A percentile compares a stretch with the other conserved stretches of the same genome.
phyloP scores from a whole-genome alignment of 2,329 filamentous ascomycete species.

The Penicillium polonicum region DNA sequence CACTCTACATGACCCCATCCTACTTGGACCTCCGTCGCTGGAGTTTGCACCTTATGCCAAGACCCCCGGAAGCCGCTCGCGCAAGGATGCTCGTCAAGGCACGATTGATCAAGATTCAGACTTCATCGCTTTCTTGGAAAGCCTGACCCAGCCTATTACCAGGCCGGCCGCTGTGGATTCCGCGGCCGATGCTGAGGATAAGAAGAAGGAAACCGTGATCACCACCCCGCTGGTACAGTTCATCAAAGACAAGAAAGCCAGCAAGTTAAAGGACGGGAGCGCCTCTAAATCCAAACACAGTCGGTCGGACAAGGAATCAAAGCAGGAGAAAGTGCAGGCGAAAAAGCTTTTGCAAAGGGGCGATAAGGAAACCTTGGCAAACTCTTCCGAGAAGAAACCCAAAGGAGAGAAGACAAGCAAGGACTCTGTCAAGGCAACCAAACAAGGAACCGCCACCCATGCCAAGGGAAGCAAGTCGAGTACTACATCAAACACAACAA shows the following conservation, averaged over 20 bases:
- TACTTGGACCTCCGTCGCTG: slow-evolving; percentile 75
- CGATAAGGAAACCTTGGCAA: slow-evolving; percentile 34
- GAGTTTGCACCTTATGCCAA: slow-evolving; percentile 85
- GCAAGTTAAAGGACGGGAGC: slow-evolving; percentile 64
- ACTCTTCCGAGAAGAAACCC: slow-evolving; percentile 37
- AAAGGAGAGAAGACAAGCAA: slow-evolving; percentile 59
- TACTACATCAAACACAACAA: slow-evolving; percentile 27
- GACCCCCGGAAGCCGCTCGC: slow-evolving; percentile 69
- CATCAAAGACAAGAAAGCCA: slow-evolving; percentile 87
- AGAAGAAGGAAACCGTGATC: slow-evolving; percentile 63
- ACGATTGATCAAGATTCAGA: slow-evolving; percentile 96
- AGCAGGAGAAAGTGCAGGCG: slow-evolving; percentile 41
- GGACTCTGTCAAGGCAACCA: slow-evolving; percentile 60
- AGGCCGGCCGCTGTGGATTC: slow-evolving; percentile 54
- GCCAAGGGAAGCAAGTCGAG: slow-evolving; percentile 40
- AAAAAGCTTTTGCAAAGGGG: slow-evolving; percentile 44
- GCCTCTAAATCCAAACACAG: slow-evolving; percentile 42
- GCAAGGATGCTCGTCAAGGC: slow-evolving; percentile 80
- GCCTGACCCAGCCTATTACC: slow-evolving; percentile 71
- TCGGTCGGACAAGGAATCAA: slow-evolving; percentile 42
- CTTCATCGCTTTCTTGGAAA: slow-evolving; percentile 89
- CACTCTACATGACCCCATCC: slow-evolving; percentile 66
- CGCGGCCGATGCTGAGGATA: slow-evolving; percentile 49
- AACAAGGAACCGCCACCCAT: slow-evolving; percentile 28
- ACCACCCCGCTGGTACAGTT: slow-evolving; percentile 89